Conservation (phyloP, 2,329 filamentous ascomycete genomes). For the Aureobasidium lini region DNA sequence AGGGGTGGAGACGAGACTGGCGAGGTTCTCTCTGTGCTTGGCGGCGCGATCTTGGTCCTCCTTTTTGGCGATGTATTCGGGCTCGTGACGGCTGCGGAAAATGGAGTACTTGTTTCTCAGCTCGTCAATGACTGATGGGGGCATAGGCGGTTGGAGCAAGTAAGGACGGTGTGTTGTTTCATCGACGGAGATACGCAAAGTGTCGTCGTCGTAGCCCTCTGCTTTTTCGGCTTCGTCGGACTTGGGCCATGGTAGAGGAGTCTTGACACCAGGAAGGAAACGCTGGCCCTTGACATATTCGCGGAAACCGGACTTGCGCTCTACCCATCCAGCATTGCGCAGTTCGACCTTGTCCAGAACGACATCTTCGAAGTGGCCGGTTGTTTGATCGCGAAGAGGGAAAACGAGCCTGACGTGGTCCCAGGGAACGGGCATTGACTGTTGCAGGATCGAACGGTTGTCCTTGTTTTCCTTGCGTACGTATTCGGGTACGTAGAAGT, state of each 20-base stretch:
- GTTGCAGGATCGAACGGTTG: constrained; percentile 32
- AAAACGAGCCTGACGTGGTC: constrained; percentile 74
- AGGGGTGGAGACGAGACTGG: constrained; percentile 39
- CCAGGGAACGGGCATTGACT: constrained; percentile 54
- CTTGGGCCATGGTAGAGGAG: constrained; percentile 70
- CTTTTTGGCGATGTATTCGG: constrained; percentile 61
- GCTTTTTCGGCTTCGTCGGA: constrained; percentile 37
- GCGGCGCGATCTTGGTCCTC: constrained; percentile 44
- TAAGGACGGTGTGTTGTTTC: constrained; percentile 69
- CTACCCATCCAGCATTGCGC: constrained; percentile 16
- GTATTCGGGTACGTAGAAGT: constrained; percentile 36
- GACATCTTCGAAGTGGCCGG: constrained; percentile 61
- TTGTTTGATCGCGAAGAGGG: constrained; percentile 59
- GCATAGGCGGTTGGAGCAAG: constrained; percentile 70
- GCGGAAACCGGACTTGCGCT: constrained; percentile 37
- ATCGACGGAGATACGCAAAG: constrained; percentile 67
- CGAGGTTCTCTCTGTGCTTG: constrained; percentile 35
- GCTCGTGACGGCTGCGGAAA: constrained; percentile 74
- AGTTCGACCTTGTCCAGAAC: constrained; percentile 64
- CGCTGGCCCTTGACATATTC: constrained; percentile 37
- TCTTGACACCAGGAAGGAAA: constrained; percentile 62
- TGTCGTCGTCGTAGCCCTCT: constrained; percentile 59
- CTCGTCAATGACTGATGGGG: constrained; percentile 71
- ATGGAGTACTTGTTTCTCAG: constrained; percentile 73
- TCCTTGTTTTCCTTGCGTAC: constrained; percentile 32